Conservation (phyloP, 2,329 filamentous ascomycete species). For the Fusarium solani-melongenae region DNA sequence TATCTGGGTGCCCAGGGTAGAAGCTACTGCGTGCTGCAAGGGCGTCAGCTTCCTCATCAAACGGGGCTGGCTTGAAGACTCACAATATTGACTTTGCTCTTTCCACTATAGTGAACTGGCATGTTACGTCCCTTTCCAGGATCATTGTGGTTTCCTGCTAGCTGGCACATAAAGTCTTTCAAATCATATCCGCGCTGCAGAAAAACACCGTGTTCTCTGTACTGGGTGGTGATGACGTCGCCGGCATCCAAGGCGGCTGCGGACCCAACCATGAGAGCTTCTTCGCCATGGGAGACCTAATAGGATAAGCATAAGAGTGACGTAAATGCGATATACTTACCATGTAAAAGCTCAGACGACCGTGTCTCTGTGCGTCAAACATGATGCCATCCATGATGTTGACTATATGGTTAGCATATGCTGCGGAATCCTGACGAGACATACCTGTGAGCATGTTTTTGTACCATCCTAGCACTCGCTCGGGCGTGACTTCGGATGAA, state of each 20-base stretch:
- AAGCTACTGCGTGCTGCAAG: conserved; percentile 76
- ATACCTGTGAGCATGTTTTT: conserved; percentile 26
- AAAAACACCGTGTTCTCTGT: conserved; percentile 88
- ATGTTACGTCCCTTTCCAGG: conserved; percentile 84
- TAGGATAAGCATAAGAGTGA: background rate
- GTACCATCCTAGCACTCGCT: conserved; percentile 10
- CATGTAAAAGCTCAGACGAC: conserved; percentile 91
- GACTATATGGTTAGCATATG: conserved; percentile 37
- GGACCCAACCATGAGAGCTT: conserved; percentile 87
- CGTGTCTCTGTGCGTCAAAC: conserved; percentile 92
- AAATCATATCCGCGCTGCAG: conserved; percentile 86
- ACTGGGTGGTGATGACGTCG: conserved; percentile 90
- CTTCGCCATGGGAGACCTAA: conserved; percentile 72
- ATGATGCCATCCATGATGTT: conserved; percentile 91
- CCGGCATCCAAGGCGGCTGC: conserved; percentile 77
- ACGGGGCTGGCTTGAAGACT: conserved; percentile 35
- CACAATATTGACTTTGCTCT: conserved; percentile 79
- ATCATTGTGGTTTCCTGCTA: conserved; percentile 86
- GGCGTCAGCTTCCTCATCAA: background rate
- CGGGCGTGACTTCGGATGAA: background rate
- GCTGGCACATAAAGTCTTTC: conserved; percentile 88
- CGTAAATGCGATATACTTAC: conserved; percentile 58
- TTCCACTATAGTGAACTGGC: conserved; percentile 89
- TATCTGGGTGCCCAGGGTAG: conserved; percentile 83
- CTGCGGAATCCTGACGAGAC: background rate